Percentiles rank a stretch among this genome's conserved stretches.
These are phyloP conservation scores for Tetradesmus lagerheimii DNA, from an alignment of 139 green algal genomes.

Conservation along the genomic window DNA sequence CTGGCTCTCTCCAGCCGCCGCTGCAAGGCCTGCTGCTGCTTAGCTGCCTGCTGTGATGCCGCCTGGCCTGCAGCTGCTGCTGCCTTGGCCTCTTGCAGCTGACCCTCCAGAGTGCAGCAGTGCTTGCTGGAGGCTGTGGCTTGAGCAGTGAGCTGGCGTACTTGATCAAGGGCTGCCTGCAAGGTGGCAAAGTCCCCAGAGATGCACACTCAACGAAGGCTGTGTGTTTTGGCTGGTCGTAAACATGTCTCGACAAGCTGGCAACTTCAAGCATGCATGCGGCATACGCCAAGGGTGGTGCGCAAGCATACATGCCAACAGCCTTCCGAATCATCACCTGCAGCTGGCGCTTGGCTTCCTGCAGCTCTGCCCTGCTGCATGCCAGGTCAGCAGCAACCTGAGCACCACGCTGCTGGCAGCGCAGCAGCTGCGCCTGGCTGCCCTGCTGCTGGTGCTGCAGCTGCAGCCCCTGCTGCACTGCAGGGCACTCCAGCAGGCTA, in stretches of 20 bases:
- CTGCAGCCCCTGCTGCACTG: neutral
- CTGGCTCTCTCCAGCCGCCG: neutral
- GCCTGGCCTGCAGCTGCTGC: neutral
- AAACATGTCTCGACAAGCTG: too few relatives aligned
- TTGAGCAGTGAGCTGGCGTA: neutral
- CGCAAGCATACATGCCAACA: neutral
- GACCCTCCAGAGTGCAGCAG: neutral
- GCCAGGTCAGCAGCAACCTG: slow-evolving; percentile 10
- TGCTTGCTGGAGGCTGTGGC: neutral
- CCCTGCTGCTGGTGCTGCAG: slow-evolving; percentile 23
- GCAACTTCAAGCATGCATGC: too few relatives aligned
- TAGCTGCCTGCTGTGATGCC: slow-evolving; percentile 3
- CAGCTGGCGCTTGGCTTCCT: neutral
- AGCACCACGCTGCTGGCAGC: neutral
- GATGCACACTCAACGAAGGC: too few relatives aligned
- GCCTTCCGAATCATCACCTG: neutral
- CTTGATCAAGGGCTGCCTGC: neutral
- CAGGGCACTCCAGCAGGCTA: slow-evolving; percentile 28
- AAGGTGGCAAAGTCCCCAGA: neutral
- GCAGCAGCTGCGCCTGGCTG: slow-evolving; percentile 1
- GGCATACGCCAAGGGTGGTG: too few relatives aligned
- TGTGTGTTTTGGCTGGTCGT: too few relatives aligned
- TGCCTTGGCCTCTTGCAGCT: neutral
- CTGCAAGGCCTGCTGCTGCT: neutral
- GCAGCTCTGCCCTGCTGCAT: neutral